Percentiles rank a stretch among this genome's conserved stretches.
phyloP scores from a whole-genome alignment of 257 asterid species.

The Salvia rosmarinus region DNA sequence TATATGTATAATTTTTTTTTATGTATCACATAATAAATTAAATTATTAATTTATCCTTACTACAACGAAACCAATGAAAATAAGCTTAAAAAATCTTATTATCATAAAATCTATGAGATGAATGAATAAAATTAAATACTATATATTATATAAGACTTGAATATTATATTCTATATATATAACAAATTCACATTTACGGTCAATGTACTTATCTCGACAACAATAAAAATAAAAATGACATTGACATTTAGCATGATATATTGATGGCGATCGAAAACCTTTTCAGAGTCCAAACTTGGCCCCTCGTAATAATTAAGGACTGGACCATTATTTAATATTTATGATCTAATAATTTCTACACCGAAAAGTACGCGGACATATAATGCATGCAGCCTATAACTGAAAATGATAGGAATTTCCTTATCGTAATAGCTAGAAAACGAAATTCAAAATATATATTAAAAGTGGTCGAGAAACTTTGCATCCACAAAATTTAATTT shows the following conservation, averaged over 20 bases:
- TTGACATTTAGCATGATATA: slow-evolving; percentile 25
- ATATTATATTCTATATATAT: no score
- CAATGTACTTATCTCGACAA: background rate
- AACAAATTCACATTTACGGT: background rate
- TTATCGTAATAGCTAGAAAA: slow-evolving; percentile 42
- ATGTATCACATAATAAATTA: no score
- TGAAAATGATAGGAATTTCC: slow-evolving; percentile 48
- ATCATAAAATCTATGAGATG: no score
- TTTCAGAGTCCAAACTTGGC: slow-evolving; percentile 5
- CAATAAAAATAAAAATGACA: background rate
- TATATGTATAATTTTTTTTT: no score
- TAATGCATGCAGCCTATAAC: slow-evolving; percentile 29
- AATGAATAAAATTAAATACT: no score
- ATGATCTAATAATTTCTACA: background rate
- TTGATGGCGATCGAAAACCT: slow-evolving; percentile 28
- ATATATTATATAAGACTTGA: no score
- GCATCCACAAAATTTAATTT: slow-evolving; percentile 29
- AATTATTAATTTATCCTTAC: no score
- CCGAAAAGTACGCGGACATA: background rate
- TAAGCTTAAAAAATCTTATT: no score
- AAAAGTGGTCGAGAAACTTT: slow-evolving; percentile 4
- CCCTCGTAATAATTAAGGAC: slow-evolving; percentile 4
- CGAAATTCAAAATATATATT: slow-evolving; percentile 25
- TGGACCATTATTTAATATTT: slow-evolving; percentile 15
- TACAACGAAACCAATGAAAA: no score